These are phyloP conservation scores for Fraxinus nigra DNA, from an alignment of 305 asterid species.

Conservation along the genomic window DNA sequence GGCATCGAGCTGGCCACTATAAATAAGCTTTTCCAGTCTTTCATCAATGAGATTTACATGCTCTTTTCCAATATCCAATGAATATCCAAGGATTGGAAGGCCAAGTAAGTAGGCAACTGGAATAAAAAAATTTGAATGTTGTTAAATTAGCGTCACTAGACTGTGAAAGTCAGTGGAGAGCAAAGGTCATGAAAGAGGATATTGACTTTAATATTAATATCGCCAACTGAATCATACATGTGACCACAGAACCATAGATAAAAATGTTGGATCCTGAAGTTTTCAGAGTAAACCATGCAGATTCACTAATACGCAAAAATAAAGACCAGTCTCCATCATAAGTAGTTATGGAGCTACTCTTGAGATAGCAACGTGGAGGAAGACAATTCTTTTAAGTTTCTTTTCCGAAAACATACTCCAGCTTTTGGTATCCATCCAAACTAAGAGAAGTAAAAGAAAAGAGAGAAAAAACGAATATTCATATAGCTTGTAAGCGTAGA, in stretches of 20 bases:
- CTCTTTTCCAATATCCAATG: slow-evolving; percentile 92
- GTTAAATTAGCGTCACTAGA: not conserved
- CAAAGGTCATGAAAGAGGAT: not conserved
- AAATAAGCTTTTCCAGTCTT: slow-evolving; percentile 79
- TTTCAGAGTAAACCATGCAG: not conserved
- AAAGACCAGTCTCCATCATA: not conserved
- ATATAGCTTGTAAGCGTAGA: not conserved
- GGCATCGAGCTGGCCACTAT: slow-evolving; percentile 91
- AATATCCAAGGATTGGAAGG: slow-evolving; percentile 84
- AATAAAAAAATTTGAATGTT: slow-evolving; percentile 4
- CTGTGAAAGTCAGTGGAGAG: not conserved
- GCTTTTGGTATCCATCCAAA: not conserved
- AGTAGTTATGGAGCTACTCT: not conserved
- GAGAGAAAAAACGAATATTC: not conserved
- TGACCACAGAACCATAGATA: not conserved
- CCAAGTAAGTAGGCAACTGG: slow-evolving; percentile 86
- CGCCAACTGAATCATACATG: not conserved
- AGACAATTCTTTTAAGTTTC: not conserved
- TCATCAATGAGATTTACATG: slow-evolving; percentile 81
- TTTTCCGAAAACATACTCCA: not conserved
- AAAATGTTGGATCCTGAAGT: not conserved
- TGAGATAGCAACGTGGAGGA: not conserved
- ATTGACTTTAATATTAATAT: not conserved
- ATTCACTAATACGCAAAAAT: not conserved
- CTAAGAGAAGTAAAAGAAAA: not conserved